A percentile compares a stretch with the other conserved stretches of the same genome.
Conservation (phyloP, 345 rosid genomes). For the Theobroma cacao region DNA sequence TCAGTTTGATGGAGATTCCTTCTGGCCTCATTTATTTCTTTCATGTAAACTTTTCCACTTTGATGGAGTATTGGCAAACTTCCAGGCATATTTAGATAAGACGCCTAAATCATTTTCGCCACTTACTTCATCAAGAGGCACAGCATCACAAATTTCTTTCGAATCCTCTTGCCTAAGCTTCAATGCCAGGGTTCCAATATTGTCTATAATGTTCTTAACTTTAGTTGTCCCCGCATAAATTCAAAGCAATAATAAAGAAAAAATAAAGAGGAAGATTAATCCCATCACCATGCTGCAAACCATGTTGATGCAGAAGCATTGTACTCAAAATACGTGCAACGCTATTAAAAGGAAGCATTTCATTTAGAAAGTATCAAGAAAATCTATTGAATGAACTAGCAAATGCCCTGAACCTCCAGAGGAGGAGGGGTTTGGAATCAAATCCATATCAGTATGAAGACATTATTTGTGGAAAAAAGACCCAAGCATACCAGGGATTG, state of each 20-base stretch:
- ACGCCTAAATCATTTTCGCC: constrained; percentile 19
- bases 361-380: not conserved
- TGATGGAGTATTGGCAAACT: constrained; percentile 37
- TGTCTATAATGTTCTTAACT: constrained; percentile 34
- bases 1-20: not conserved
- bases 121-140: constrained; percentile 35
- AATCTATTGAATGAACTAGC: not conserved
- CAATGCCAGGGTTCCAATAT: constrained; percentile 33
- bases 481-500: constrained; percentile 39
- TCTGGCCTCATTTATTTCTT: not conserved
- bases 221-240: constrained; percentile 43
- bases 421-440: not conserved
- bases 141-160: constrained; percentile 37
- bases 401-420: not conserved
- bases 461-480: not conserved
- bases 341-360: not conserved
- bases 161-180: constrained; percentile 29
- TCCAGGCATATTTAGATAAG: constrained; percentile 15
- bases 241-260: not conserved
- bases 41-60: not conserved
- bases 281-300: too few relatives aligned
- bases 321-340: not conserved
- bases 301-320: not conserved
- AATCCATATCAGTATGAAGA: not conserved
- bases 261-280: too few relatives aligned